Conservation (phyloP, 306 rosid species). For the Fagus sylvatica region DNA sequence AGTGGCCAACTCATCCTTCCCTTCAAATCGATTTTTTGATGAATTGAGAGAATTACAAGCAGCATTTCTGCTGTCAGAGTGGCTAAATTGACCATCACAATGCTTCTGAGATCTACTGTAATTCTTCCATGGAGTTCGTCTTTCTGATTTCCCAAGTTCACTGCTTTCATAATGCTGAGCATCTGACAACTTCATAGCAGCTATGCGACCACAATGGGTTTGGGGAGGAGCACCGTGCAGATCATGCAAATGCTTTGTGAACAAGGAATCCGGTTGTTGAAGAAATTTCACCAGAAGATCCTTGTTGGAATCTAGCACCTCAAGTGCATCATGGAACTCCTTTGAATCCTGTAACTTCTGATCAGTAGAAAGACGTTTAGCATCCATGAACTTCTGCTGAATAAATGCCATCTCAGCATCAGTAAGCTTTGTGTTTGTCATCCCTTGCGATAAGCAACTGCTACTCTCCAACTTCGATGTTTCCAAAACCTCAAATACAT, state of each 20-base stretch:
- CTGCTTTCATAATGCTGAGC: conserved; percentile 37
- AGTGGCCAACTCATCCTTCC: conserved; percentile 40
- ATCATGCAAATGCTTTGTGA: conserved; percentile 81
- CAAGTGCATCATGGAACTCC: conserved; percentile 77
- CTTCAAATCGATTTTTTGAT: conserved; percentile 43
- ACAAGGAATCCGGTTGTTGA: conserved; percentile 83
- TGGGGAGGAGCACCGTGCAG: conserved; percentile 50
- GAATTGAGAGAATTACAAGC: conserved; percentile 43
- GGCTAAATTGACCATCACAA: conserved; percentile 35
- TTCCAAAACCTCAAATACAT: conserved; percentile 87
- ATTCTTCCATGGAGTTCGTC: conserved; percentile 42
- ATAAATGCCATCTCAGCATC: conserved; percentile 83
- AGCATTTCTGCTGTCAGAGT: conserved; percentile 45
- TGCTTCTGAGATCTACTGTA: conserved; percentile 49
- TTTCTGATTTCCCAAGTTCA: conserved; percentile 47
- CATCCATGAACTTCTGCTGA: conserved; percentile 84
- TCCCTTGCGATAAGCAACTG: conserved; percentile 44
- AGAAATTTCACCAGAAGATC: conserved; percentile 76
- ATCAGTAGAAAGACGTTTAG: conserved; percentile 76
- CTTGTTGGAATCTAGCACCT: conserved; percentile 82
- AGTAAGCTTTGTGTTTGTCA: conserved; percentile 43
- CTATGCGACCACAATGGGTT: conserved; percentile 47
- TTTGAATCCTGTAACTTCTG: conserved; percentile 72
- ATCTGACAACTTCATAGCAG: conserved; percentile 41
- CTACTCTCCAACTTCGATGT: conserved; percentile 53